A percentile compares a stretch with the other conserved stretches of the same genome.
Conservation (phyloP, 1,284 basidiomycete genomes). For the Laetiporus sulphureus region DNA sequence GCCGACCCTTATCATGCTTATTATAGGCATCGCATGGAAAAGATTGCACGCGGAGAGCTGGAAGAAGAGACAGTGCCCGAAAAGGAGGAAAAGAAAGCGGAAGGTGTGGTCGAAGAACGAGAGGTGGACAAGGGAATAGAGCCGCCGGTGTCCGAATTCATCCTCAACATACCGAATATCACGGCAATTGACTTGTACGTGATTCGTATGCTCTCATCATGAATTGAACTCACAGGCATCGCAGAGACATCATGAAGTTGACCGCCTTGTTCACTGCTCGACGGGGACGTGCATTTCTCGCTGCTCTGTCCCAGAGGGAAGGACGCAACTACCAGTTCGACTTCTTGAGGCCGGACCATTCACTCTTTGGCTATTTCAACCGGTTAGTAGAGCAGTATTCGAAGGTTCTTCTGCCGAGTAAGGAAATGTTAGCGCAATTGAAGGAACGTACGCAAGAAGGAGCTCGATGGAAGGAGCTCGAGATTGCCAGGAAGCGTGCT, state of each 20-base stretch:
- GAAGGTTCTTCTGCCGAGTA: conserved; percentile 82
- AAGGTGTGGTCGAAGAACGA: conserved; percentile 25
- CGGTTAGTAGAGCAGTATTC: conserved; percentile 95
- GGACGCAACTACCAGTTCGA: conserved; percentile 97
- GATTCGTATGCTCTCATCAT: conserved; percentile 1
- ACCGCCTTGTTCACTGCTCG: conserved; percentile 96
- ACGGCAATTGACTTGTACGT: conserved; percentile 87
- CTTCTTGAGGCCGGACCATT: conserved; percentile 93
- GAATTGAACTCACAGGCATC: conserved; percentile 13
- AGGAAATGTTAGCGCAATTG: conserved; percentile 68
- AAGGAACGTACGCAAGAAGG: conserved; percentile 54
- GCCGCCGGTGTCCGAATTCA: conserved; percentile 81
- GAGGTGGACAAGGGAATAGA: conserved; percentile 63
- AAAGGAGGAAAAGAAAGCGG: conserved; percentile 39
- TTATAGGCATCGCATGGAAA: conserved; percentile 85
- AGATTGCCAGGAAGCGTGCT: conserved; percentile 72
- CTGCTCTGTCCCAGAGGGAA: conserved; percentile 82
- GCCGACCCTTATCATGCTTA: conserved; percentile 96
- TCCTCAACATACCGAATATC: conserved; percentile 85
- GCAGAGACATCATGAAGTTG: conserved; percentile 84
- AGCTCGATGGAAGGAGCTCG: conserved; percentile 73
- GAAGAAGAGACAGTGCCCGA: conserved; percentile 49
- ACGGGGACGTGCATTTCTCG: conserved; percentile 84
- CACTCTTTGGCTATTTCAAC: conserved; percentile 96
- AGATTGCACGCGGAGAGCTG: conserved; percentile 67